Evolutionary conservation across 257 asterid genomes (phyloP).

Genomic region (Plantago elongata): DNA sequence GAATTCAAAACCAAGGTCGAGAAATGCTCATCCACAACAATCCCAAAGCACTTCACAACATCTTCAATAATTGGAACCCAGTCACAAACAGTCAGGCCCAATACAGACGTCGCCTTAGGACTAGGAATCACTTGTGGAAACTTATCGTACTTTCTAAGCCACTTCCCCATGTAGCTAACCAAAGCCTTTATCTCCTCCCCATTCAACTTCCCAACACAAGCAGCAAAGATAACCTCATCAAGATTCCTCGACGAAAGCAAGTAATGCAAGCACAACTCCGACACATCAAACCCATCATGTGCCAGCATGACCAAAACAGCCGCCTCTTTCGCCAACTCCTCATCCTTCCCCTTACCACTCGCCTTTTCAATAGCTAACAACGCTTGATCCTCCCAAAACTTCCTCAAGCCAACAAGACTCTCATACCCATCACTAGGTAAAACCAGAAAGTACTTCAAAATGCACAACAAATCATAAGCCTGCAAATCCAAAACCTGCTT

Average conservation of each 20-base stretch:
- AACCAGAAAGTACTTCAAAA: constrained; percentile 65
- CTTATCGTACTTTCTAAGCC: constrained; percentile 77
- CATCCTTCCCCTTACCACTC: constrained; percentile 33
- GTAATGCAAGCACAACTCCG: constrained; percentile 82
- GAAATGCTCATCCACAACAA: constrained; percentile 80
- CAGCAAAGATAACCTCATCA: constrained; percentile 72
- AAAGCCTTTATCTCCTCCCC: constrained; percentile 65
- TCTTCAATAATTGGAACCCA: constrained; percentile 73
- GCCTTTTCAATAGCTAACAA: constrained; percentile 53
- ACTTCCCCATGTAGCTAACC: constrained; percentile 66
- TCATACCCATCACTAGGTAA: constrained; percentile 41
- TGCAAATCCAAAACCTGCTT: constrained; percentile 58
- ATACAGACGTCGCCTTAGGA: constrained; percentile 49
- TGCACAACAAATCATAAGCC: constrained; percentile 55
- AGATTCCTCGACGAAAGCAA: constrained; percentile 53
- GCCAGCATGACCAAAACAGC: constrained; percentile 69
- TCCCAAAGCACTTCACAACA: constrained; percentile 55
- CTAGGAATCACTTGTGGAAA: constrained; percentile 74
- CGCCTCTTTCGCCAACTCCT: constrained; percentile 51
- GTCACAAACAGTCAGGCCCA: constrained; percentile 69
- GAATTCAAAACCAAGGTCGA: constrained; percentile 69
- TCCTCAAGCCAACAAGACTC: constrained; percentile 50
- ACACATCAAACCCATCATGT: constrained; percentile 61
- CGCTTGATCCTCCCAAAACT: constrained; percentile 83
- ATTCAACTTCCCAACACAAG: constrained; percentile 72